These are phyloP conservation scores for Platanus orientalis DNA, from an alignment of 164 flowering plant genomes.

Conservation along the genomic window DNA sequence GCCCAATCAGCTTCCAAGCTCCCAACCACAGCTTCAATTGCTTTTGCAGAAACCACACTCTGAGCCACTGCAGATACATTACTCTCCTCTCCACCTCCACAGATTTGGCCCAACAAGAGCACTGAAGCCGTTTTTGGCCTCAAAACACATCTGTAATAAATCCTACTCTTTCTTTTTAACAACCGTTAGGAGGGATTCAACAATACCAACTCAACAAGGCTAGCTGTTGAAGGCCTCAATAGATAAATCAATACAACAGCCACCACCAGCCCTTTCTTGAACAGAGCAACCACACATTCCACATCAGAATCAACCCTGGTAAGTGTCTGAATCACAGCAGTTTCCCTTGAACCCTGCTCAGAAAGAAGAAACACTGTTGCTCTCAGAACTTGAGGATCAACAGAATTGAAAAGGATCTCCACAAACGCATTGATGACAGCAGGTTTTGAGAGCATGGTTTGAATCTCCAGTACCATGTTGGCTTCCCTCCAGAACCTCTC, in stretches of 20 bases:
- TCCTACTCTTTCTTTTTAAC: conserved; percentile 39
- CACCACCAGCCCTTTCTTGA: conserved; percentile 64
- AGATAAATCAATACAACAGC: conserved; percentile 69
- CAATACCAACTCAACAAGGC: conserved; percentile 50
- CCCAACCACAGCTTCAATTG: conserved; percentile 34
- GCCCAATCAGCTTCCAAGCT: conserved; percentile 45
- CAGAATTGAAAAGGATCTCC: conserved; percentile 69
- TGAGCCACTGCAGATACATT: conserved; percentile 22
- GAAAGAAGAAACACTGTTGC: conserved; percentile 55
- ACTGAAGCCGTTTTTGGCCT: conserved; percentile 64
- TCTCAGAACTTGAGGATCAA: conserved; percentile 46
- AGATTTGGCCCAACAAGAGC: conserved; percentile 45
- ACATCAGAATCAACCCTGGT: conserved; percentile 68
- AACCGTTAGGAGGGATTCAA: conserved; percentile 45
- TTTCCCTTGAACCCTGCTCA: conserved; percentile 67
- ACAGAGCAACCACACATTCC: conserved; percentile 55
- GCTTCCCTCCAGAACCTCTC: conserved; percentile 52
- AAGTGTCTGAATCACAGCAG: conserved; percentile 53
- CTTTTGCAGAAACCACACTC: conserved; percentile 35
- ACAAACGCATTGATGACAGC: conserved; percentile 66
- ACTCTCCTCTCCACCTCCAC: conserved; percentile 31
- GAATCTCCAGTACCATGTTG: conserved; percentile 37
- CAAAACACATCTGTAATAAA: conserved; percentile 33
- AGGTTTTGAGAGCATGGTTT: conserved; percentile 49
- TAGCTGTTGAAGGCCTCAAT: conserved; percentile 37